A percentile compares a stretch with the other conserved stretches of the same genome.
phyloP scores from a whole-genome alignment of 768 basidiomycete species.

The Tylopilus cervinicoccineus region DNA sequence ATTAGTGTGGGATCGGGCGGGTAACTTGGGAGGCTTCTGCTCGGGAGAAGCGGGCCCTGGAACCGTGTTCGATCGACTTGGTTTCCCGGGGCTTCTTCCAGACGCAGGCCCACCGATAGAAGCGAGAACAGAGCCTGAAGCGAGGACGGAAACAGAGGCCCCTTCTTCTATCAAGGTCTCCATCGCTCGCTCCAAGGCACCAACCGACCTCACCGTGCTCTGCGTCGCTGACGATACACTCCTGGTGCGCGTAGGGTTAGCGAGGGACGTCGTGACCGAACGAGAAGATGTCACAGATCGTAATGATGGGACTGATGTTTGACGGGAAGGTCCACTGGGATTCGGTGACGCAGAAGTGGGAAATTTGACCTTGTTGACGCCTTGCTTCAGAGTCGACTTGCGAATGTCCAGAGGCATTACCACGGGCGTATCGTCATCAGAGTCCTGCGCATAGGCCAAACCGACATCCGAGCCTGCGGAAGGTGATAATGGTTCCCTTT shows the following conservation, averaged over 20 bases:
- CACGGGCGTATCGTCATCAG: slow-evolving; percentile 32
- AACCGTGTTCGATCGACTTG: slow-evolving; percentile 50
- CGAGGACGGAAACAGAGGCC: slow-evolving; percentile 32
- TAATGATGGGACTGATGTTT: slow-evolving; percentile 22
- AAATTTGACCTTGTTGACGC: slow-evolving; percentile 31
- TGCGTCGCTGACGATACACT: slow-evolving; percentile 30
- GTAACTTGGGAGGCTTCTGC: slow-evolving; percentile 47
- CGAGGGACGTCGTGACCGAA: slow-evolving; percentile 8
- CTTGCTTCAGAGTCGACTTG: slow-evolving; percentile 13
- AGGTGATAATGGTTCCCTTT: slow-evolving; percentile 25
- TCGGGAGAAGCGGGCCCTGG: slow-evolving; percentile 44
- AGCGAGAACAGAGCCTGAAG: slow-evolving; percentile 32
- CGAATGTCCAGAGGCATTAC: slow-evolving; percentile 26
- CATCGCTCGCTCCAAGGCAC: slow-evolving; percentile 47
- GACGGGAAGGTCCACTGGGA: slow-evolving; percentile 24
- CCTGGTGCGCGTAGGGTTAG: slow-evolving; percentile 14
- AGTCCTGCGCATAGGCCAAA: slow-evolving; percentile 36
- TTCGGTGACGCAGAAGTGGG: slow-evolving; percentile 25
- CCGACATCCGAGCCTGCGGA: slow-evolving; percentile 30
- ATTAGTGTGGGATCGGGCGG: slow-evolving; percentile 52
- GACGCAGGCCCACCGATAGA: slow-evolving; percentile 22
- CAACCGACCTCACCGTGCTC: slow-evolving; percentile 26
- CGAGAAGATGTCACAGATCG: slow-evolving; percentile 19
- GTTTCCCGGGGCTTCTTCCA: slow-evolving; percentile 25
- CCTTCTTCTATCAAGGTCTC: slow-evolving; percentile 48